phyloP scores from a whole-genome alignment of 139 green algal species.

The Nannochloris sp. region DNA sequence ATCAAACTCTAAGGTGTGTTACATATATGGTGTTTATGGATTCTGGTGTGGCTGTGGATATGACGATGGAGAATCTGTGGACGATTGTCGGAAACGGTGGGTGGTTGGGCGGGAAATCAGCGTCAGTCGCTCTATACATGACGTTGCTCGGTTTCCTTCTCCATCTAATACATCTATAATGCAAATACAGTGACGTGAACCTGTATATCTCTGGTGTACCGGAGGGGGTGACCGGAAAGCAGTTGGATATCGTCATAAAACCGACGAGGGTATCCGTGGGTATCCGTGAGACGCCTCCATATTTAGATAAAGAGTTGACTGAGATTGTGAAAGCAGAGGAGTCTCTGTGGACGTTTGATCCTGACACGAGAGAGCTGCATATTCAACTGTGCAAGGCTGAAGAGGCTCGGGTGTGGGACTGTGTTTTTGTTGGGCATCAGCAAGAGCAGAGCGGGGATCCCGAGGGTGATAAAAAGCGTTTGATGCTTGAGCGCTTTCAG shows the following conservation, averaged over 20 bases:
- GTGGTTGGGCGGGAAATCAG: too few relatives aligned
- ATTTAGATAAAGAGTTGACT: conserved; percentile 65
- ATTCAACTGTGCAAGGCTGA: conserved; percentile 66
- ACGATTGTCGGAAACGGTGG: too few relatives aligned
- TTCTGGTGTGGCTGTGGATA: too few relatives aligned
- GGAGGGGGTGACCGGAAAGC: conserved; percentile 50
- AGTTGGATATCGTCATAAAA: conserved; percentile 55
- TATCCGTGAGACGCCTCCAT: conserved; percentile 67
- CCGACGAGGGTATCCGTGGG: conserved; percentile 50
- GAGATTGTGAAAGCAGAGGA: conserved; percentile 56
- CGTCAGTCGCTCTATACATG: too few relatives aligned
- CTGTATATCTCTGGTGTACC: conserved; percentile 68
- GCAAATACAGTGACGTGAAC: conserved; percentile 50
- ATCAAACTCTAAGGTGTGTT: conserved; percentile 63
- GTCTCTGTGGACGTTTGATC: conserved; percentile 77
- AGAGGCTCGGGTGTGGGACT: conserved; percentile 60
- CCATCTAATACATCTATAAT: too few relatives aligned
- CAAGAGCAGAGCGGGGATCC: conserved; percentile 36
- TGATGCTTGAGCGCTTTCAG: conserved; percentile 91
- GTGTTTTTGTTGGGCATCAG: conserved; percentile 60
- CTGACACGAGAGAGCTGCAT: conserved; percentile 29
- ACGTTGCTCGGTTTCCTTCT: too few relatives aligned
- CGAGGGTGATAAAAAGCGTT: conserved; percentile 61
- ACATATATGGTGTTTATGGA: neutral
- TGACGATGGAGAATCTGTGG: too few relatives aligned